Evolutionary conservation across 495 filamentous ascomycete species (phyloP).

Genomic region (Aspergillus bertholletiae): DNA sequence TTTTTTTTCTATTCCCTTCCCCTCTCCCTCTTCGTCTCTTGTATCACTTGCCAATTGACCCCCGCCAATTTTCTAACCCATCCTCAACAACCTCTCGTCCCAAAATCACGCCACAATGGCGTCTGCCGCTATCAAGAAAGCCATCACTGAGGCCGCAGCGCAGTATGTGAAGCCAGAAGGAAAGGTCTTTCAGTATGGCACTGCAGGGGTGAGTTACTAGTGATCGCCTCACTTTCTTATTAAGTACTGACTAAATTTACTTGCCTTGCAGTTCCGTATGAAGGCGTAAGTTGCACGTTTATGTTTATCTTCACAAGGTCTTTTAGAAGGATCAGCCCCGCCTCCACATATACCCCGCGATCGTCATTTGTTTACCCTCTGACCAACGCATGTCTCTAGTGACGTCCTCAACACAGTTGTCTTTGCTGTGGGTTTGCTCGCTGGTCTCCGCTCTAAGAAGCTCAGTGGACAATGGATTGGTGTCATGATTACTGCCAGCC

Average conservation of each 20-base stretch:
- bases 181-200: conserved; percentile 84
- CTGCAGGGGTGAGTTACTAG: conserved; percentile 68
- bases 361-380: conserved; percentile 32
- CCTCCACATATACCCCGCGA: conserved; percentile 34
- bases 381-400: conserved; percentile 27
- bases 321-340: conserved; percentile 28
- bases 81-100: conserved; percentile 7
- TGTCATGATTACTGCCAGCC: conserved; percentile 97
- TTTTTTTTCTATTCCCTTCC: conserved; percentile 26
- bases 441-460: conserved; percentile 86
- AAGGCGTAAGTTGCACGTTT: conserved; percentile 57
- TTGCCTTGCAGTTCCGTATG: conserved; percentile 63
- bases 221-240: conserved; percentile 7
- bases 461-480: conserved; percentile 87
- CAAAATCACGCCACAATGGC: conserved; percentile 37
- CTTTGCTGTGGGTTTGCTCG: conserved; percentile 85
- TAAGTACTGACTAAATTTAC: conserved; percentile 17
- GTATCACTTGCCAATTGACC: background rate
- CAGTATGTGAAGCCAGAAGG: conserved; percentile 64
- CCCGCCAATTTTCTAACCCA: background rate
- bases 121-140: conserved; percentile 42
- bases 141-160: conserved; percentile 40
- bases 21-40: conserved; percentile 10
- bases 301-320: background rate
- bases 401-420: conserved; percentile 79